Evolutionary conservation across 176 grass and related monocot genomes (phyloP), one percentile per base, ranked within the genome.

Genomic region (Zoysia japonica): DNA sequence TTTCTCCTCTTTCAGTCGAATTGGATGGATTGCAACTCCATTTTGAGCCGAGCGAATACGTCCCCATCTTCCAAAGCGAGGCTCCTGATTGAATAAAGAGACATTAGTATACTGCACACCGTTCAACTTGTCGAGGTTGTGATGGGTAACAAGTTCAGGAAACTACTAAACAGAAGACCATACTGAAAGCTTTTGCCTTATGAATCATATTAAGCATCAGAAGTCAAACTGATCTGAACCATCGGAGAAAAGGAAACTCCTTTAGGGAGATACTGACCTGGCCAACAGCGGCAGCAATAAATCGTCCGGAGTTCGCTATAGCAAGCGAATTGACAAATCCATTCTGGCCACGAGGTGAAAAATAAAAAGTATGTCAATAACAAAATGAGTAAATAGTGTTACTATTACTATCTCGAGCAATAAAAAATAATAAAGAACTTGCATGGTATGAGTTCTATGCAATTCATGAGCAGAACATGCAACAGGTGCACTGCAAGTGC

Each of bases 241-340:
- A 45, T 4, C 48, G 45, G 3, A 64, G 43, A 72, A 7, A 41
- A 44, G 50, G 49, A 38, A 19, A 16, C 3, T 4, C 20, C 36
- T 61, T 11, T 11, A 35, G 38, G 7, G 59, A 28, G 44, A 41
- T 79, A 68, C 86, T 70, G 66, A 97, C 93, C 90, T 97, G 86
- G 16, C 90, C 93, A 85, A 97, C 83, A 47, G 90, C 93, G 63
- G 93, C 90, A 83, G 91, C 83, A 82, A 97, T 76, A 85, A 97
- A 97, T 15, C 90, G 86, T 51, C 83, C 90, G 40, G 93, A 93
- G 79, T 87, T 93, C 9, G 90, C 90, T 46, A 97, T 93, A 36
- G 71, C 86, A 50, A 97, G 88, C 28, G 88, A 84, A 83, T 93
- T 97, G 3, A 97, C 68, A 82, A 97, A 97, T 83, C 93, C 93